Conservation (phyloP, 192 early-diverging fungal species). For the Dimargaris cristalligena region DNA sequence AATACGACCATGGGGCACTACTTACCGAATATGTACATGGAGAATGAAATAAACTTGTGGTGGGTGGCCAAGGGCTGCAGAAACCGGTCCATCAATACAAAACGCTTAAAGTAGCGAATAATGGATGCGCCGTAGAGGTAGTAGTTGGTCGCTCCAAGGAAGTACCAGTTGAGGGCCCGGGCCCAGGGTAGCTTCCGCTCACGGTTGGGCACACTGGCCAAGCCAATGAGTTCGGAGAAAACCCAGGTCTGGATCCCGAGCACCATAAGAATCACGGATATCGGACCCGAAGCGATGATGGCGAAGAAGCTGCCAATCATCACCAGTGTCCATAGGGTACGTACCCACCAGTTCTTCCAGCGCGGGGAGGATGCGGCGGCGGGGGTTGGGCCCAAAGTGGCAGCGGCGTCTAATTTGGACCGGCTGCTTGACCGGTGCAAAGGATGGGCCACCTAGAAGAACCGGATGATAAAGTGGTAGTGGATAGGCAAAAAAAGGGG, state of each 20-base stretch:
- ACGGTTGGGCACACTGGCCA: constrained; percentile 66
- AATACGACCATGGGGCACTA: too few relatives aligned
- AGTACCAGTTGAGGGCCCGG: constrained; percentile 85
- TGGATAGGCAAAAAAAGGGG: background rate
- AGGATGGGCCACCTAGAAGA: background rate
- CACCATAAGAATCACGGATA: constrained; percentile 75
- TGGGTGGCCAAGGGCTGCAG: constrained; percentile 72
- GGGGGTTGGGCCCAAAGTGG: too few relatives aligned
- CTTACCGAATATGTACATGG: constrained; percentile 70
- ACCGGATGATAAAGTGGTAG: background rate
- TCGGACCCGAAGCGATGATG: constrained; percentile 57
- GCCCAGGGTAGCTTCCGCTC: constrained; percentile 82
- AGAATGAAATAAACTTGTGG: constrained; percentile 87
- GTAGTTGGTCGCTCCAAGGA: constrained; percentile 75
- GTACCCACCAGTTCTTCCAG: constrained; percentile 70
- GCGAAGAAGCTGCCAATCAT: constrained; percentile 78
- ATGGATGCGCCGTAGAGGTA: constrained; percentile 89
- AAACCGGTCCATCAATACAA: constrained; percentile 70
- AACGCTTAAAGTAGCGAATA: constrained; percentile 74
- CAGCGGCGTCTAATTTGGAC: background rate
- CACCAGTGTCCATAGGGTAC: constrained; percentile 68
- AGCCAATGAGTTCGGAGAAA: constrained; percentile 84
- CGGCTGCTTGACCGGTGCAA: background rate
- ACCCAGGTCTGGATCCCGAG: constrained; percentile 68
- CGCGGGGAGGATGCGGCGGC: background rate